Evolutionary conservation across 2,329 filamentous ascomycete species (phyloP).

Genomic region (Nemania abortiva): DNA sequence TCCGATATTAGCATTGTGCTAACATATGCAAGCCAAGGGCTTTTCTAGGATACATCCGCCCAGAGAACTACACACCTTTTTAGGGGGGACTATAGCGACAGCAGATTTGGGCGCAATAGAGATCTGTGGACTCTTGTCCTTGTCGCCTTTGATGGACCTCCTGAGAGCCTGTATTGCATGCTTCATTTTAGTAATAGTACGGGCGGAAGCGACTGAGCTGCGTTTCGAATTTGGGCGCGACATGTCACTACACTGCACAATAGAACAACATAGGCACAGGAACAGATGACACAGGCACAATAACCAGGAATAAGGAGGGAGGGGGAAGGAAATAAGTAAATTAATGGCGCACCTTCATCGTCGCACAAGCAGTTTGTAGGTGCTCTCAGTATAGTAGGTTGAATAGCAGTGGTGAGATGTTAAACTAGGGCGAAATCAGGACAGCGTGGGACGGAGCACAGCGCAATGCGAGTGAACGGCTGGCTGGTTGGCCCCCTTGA

Average conservation of each 20-base stretch:
- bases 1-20: constrained; percentile 41
- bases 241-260: constrained; percentile 42
- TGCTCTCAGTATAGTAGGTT: constrained; percentile 44
- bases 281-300: constrained; percentile 35
- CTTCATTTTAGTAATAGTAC: constrained; percentile 53
- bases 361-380: constrained; percentile 46
- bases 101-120: constrained; percentile 87
- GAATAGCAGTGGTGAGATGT: constrained; percentile 38
- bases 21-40: not conserved
- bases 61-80: constrained; percentile 75
- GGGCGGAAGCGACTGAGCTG: constrained; percentile 43
- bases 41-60: not conserved
- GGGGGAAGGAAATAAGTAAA: constrained; percentile 34
- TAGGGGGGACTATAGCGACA: constrained; percentile 89
- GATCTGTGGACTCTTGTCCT: constrained; percentile 78
- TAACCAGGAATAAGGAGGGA: not conserved
- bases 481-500: constrained; percentile 42
- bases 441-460: constrained; percentile 42
- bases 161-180: constrained; percentile 76
- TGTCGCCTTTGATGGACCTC: constrained; percentile 91
- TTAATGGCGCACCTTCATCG: constrained; percentile 54
- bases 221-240: constrained; percentile 43
- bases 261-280: constrained; percentile 30
- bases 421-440: constrained; percentile 38
- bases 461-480: constrained; percentile 37